Evolutionary conservation across 2,329 filamentous ascomycete species (phyloP).

Genomic region (Talaromyces sp.): DNA sequence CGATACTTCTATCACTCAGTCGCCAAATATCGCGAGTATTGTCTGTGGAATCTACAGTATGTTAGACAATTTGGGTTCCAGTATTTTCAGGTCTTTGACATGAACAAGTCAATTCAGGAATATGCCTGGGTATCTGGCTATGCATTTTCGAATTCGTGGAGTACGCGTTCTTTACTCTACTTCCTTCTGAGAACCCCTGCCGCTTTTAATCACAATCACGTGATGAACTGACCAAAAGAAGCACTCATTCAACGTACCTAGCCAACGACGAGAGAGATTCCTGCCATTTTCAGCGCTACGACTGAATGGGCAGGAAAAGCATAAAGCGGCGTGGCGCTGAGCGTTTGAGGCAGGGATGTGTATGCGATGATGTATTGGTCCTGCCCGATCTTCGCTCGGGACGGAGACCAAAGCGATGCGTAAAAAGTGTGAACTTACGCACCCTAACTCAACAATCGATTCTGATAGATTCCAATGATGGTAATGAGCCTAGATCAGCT

Average conservation of each 20-base stretch:
- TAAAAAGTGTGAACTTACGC: background rate
- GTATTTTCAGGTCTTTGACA: too few relatives aligned
- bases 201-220: background rate
- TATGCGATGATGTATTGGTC: background rate
- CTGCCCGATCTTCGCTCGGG: background rate
- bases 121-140: background rate
- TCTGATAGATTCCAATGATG: background rate
- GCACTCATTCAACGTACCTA: background rate
- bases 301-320: background rate
- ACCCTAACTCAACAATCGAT: background rate
- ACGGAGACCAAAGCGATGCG: background rate
- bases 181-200: background rate
- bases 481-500: background rate
- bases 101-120: too few relatives aligned
- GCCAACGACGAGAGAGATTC: background rate
- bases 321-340: background rate
- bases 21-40: background rate
- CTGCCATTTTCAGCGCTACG: background rate
- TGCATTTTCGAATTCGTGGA: background rate
- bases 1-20: background rate
- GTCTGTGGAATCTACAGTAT: background rate
- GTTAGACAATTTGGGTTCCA: background rate
- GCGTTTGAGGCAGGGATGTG: background rate
- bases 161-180: background rate
- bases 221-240: background rate